A percentile compares a stretch with the other conserved stretches of the same genome.
phyloP scores from a whole-genome alignment of 805 yeast species.

The Hanseniaspora valbyensis region DNA sequence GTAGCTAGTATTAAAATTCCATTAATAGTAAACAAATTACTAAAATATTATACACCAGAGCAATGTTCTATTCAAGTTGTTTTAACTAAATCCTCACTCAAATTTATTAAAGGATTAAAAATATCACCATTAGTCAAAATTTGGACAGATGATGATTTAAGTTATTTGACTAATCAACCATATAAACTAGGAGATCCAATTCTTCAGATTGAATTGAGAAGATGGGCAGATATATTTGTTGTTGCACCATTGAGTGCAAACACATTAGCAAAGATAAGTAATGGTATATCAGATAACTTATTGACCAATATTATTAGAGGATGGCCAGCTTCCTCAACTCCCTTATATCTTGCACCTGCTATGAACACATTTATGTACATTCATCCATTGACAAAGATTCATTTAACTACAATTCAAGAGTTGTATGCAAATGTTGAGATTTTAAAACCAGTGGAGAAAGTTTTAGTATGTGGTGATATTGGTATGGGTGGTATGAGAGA shows the following conservation, averaged over 20 bases:
- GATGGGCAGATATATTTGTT: conserved; percentile 74
- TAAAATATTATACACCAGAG: conserved; percentile 62
- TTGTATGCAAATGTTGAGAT: conserved; percentile 68
- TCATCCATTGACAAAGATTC: conserved; percentile 67
- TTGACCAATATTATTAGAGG: conserved; percentile 63
- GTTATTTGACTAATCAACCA: conserved; percentile 36
- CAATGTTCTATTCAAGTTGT: conserved; percentile 75
- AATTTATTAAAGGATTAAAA: conserved; percentile 52
- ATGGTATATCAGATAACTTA: conserved; percentile 69
- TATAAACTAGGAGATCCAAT: conserved; percentile 57
- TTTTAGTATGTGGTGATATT: conserved; percentile 69
- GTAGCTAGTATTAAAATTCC: conserved; percentile 95
- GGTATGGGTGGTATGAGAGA: conserved; percentile 93
- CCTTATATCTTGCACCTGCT: conserved; percentile 68
- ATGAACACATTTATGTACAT: conserved; percentile 81
- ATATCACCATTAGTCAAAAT: conserved; percentile 66
- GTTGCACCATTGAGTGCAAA: conserved; percentile 74
- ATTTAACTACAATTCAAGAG: conserved; percentile 48
- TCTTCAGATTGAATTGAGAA: conserved; percentile 63
- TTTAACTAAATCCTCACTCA: conserved; percentile 66
- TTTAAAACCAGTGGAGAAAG: conserved; percentile 71
- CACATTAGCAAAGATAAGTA: conserved; percentile 60
- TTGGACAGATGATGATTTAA: conserved; percentile 78
- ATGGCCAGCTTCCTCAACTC: conserved; percentile 60
- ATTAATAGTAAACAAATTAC: conserved; percentile 71